Evolutionary conservation across 495 filamentous ascomycete species (phyloP).

Genomic region (Chaetomium tenue): DNA sequence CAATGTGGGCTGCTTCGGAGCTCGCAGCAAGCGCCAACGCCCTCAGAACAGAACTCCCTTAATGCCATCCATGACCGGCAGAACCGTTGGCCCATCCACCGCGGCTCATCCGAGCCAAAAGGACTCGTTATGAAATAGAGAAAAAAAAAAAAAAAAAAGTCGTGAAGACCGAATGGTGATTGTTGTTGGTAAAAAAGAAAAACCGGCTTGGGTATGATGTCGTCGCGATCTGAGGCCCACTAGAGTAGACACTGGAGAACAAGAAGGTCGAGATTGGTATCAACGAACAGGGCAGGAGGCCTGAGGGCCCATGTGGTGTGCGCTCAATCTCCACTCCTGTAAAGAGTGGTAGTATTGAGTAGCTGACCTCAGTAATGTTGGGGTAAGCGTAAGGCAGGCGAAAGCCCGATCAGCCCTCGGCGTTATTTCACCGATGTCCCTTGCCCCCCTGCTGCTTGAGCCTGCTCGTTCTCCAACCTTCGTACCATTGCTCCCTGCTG

Average conservation of each 20-base stretch:
- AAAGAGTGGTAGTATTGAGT: background rate
- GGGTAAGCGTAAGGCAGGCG: background rate
- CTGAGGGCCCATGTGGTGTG: conserved; percentile 1
- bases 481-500: conserved; percentile 91
- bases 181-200: conserved; percentile 13
- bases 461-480: conserved; percentile 81
- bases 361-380: background rate
- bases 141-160: background rate
- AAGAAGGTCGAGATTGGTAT: conserved; percentile 7
- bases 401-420: background rate
- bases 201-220: conserved; percentile 27
- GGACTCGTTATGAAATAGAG: conserved; percentile 10
- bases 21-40: conserved; percentile 9
- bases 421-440: conserved; percentile 24
- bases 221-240: conserved; percentile 7
- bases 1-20: conserved; percentile 10
- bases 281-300: background rate
- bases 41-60: conserved; percentile 2
- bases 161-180: conserved; percentile 13
- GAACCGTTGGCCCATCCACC: conserved; percentile 3
- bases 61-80: background rate
- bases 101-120: background rate
- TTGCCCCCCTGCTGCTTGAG: conserved; percentile 49
- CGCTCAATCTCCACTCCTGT: background rate
- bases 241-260: conserved; percentile 10